Base-by-base conservation (phyloP, 2,329 filamentous ascomycete species). In the Aspergillus clavatus region DNA sequence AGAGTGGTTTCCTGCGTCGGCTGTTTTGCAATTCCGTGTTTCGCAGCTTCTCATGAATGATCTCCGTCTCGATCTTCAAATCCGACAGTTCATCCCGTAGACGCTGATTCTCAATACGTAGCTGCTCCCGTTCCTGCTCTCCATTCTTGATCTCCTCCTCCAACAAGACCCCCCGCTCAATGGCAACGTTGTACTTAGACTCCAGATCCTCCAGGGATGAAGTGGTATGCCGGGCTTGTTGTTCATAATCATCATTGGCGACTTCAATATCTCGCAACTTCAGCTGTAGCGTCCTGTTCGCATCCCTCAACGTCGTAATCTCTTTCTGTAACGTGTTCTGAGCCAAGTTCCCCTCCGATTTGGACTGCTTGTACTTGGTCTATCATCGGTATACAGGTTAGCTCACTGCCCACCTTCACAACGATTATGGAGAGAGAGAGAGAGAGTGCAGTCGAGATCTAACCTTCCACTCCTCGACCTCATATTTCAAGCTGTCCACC, bases 381-480 rank as follows among this genome's bases (percentile, higher is more conserved):
- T 95, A 55, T 38, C n/a, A 18, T 16, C 14, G 31, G 27, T 37
- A 47, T 27, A 41, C 23, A 29, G 26, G 44, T 57, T 31, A 54
- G 52, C 36, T 24, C 28, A 28, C 18, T n/a, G 21, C 42, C 39
- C 24, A 21, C n/a, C n/a, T n/a, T n/a, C n/a, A n/a, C n/a, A n/a
- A n/a, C n/a, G 23, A 24, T 38, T 18, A 44, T 16, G 19, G 27
- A 23, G 33, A 26, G 36, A 27, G 10, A 19, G 37, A 14, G 33
- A 8, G 29, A 27, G 33, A 38, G n/a, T n/a, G n/a, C n/a, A n/a
- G n/a, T 29, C 6, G 28, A n/a, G 14, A 26, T 29, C 54, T 68
- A 74, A 91, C 89, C 83, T 97, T 97, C 93, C 93, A 98, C 71
- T 98, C 93, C 47, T 97, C 89, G 0, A 93, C 90, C 68, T 97